Conservation (phyloP, 2,329 filamentous ascomycete species). For the Colletotrichum lini region DNA sequence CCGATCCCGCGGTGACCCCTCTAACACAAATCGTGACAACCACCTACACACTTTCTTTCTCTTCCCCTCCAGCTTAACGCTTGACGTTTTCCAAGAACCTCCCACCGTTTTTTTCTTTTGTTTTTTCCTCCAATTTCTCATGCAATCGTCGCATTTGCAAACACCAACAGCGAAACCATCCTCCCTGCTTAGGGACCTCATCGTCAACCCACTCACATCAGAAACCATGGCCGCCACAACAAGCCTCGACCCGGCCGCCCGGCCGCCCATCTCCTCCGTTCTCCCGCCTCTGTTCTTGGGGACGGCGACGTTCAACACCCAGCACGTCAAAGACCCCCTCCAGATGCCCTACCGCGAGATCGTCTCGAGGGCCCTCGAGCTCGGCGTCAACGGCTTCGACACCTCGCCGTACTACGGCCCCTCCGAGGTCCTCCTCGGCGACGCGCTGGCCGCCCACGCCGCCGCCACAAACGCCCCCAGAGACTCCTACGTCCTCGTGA, state of each 20-base stretch:
- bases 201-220: not conserved
- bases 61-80: slow-evolving; percentile 1
- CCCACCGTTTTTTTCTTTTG: not conserved
- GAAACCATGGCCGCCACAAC: slow-evolving; percentile 30
- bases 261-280: slow-evolving; percentile 51
- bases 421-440: slow-evolving; percentile 39
- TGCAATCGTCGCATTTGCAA: too few relatives aligned
- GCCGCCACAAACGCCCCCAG: slow-evolving; percentile 59
- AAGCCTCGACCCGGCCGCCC: slow-evolving; percentile 19
- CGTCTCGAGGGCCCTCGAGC: slow-evolving; percentile 34
- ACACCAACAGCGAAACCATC: slow-evolving; percentile 4
- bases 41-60: not conserved
- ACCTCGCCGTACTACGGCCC: slow-evolving; percentile 42
- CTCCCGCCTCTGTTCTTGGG: slow-evolving; percentile 88
- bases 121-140: too few relatives aligned
- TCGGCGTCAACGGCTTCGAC: slow-evolving; percentile 39
- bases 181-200: not conserved
- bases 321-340: slow-evolving; percentile 71
- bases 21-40: not conserved
- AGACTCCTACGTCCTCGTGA: slow-evolving; percentile 49
- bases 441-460: slow-evolving; percentile 68
- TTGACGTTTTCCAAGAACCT: not conserved
- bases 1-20: slow-evolving; percentile 10
- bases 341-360: slow-evolving; percentile 41
- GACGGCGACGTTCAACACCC: slow-evolving; percentile 91